A percentile compares a stretch with the other conserved stretches of the same genome.
phyloP scores from a whole-genome alignment of 2,329 filamentous ascomycete genomes.

The Pseudocercospora vitis region DNA sequence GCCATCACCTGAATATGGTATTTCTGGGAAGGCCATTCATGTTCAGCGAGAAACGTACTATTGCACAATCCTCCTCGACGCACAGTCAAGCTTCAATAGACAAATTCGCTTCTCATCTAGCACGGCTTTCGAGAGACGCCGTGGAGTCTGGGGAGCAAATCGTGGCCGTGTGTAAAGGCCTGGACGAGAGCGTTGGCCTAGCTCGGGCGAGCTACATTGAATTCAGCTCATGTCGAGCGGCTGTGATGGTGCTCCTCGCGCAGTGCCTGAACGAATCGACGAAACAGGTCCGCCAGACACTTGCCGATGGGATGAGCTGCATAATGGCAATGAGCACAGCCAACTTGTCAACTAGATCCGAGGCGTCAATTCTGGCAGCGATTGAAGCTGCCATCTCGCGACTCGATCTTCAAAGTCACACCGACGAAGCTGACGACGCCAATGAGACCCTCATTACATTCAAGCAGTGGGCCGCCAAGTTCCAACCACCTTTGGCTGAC shows the following conservation, averaged over 20 bases:
- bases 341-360: constrained; percentile 37
- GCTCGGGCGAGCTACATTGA: constrained; percentile 40
- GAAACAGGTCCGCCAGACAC: constrained; percentile 24
- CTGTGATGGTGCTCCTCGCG: constrained; percentile 40
- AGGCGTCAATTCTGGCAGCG: constrained; percentile 37
- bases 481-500: constrained; percentile 6
- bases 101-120: constrained; percentile 20
- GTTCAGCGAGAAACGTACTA: constrained; percentile 9
- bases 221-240: constrained; percentile 40
- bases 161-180: constrained; percentile 29
- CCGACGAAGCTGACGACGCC: constrained; percentile 4
- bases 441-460: constrained; percentile 19
- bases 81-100: not conserved
- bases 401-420: constrained; percentile 12
- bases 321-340: constrained; percentile 38
- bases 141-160: constrained; percentile 34
- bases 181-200: constrained; percentile 33
- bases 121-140: constrained; percentile 27
- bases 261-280: constrained; percentile 34
- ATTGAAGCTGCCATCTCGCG: constrained; percentile 30
- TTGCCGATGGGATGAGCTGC: constrained; percentile 34
- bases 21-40: constrained; percentile 25
- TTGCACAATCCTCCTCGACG: not conserved
- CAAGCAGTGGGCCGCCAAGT: constrained; percentile 18
- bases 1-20: constrained; percentile 20